These are phyloP conservation scores for Coemansia sp. DNA, from an alignment of 192 early-diverging fungal genomes.

Conservation along the genomic window DNA sequence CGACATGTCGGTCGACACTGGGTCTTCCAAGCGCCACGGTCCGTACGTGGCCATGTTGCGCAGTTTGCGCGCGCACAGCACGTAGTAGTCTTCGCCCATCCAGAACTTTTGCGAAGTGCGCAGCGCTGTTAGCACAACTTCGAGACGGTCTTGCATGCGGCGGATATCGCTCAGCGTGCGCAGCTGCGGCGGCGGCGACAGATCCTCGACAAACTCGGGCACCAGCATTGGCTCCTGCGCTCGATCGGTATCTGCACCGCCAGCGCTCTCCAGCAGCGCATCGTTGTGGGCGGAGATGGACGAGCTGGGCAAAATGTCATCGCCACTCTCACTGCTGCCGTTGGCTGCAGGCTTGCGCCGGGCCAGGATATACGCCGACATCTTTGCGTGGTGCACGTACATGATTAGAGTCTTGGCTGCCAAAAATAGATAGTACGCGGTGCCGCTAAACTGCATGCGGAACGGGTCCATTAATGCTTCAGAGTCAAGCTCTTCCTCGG, in stretches of 20 bases:
- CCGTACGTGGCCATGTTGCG: slow-evolving; percentile 46
- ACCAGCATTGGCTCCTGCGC: slow-evolving; percentile 17
- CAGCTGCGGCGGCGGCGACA: slow-evolving; percentile 47
- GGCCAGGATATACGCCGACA: slow-evolving; percentile 51
- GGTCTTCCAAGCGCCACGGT: slow-evolving; percentile 44
- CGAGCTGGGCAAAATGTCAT: slow-evolving; percentile 33
- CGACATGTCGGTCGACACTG: slow-evolving; percentile 36
- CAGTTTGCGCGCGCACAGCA: slow-evolving; percentile 53
- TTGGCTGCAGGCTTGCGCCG: slow-evolving; percentile 26
- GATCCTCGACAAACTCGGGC: slow-evolving; percentile 41
- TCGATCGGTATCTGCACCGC: neutral
- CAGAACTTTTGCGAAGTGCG: slow-evolving; percentile 48
- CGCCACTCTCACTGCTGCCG: slow-evolving; percentile 2
- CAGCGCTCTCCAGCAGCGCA: neutral
- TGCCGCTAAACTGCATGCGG: slow-evolving; percentile 46
- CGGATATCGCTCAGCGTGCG: slow-evolving; percentile 47
- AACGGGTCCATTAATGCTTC: slow-evolving; percentile 32
- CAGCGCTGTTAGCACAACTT: slow-evolving; percentile 49
- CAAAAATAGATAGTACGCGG: slow-evolving; percentile 50
- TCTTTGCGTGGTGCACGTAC: slow-evolving; percentile 54
- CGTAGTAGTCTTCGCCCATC: slow-evolving; percentile 52
- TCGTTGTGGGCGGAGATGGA: slow-evolving; percentile 29
- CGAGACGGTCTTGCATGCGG: slow-evolving; percentile 54
- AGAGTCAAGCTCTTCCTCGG: slow-evolving; percentile 13
- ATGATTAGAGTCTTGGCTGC: slow-evolving; percentile 56